Evolutionary conservation across 352 stramenopile genomes (phyloP).

Genomic region (Phytophthora foliorum): DNA sequence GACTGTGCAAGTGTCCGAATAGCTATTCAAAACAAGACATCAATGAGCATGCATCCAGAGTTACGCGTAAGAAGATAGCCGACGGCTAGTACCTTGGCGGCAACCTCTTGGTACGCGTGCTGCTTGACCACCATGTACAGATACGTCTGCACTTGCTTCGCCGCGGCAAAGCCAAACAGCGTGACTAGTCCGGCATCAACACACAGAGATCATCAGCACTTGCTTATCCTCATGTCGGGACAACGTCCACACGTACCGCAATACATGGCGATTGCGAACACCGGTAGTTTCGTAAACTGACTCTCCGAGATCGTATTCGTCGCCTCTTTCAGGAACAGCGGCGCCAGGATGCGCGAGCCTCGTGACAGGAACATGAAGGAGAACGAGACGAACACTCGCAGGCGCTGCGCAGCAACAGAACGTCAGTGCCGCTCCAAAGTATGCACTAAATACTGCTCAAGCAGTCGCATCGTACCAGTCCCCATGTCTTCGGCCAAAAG

Average conservation of each 20-base stretch:
- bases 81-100: slow-evolving; percentile 66
- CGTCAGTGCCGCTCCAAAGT: not conserved
- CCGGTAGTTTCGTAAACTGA: slow-evolving; percentile 49
- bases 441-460: not conserved
- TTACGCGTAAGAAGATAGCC: not conserved
- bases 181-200: slow-evolving; percentile 35
- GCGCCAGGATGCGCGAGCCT: slow-evolving; percentile 71
- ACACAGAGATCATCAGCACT: not conserved
- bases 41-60: not conserved
- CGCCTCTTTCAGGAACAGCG: slow-evolving; percentile 78
- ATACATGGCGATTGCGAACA: slow-evolving; percentile 65
- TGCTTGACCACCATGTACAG: slow-evolving; percentile 96
- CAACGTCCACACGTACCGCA: slow-evolving; percentile 48
- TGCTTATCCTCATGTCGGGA: not conserved
- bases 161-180: slow-evolving; percentile 77
- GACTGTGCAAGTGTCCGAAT: slow-evolving; percentile 95
- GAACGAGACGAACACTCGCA: slow-evolving; percentile 73
- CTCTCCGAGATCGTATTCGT: slow-evolving; percentile 64
- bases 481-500: slow-evolving; percentile 81
- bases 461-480: slow-evolving; percentile 44
- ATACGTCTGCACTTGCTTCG: slow-evolving; percentile 96
- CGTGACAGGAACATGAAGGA: slow-evolving; percentile 77
- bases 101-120: slow-evolving; percentile 96
- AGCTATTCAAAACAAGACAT: slow-evolving; percentile 44
- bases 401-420: slow-evolving; percentile 36